These are phyloP conservation scores for Mycena polygramma DNA, from an alignment of 768 basidiomycete genomes.

Conservation along the genomic window DNA sequence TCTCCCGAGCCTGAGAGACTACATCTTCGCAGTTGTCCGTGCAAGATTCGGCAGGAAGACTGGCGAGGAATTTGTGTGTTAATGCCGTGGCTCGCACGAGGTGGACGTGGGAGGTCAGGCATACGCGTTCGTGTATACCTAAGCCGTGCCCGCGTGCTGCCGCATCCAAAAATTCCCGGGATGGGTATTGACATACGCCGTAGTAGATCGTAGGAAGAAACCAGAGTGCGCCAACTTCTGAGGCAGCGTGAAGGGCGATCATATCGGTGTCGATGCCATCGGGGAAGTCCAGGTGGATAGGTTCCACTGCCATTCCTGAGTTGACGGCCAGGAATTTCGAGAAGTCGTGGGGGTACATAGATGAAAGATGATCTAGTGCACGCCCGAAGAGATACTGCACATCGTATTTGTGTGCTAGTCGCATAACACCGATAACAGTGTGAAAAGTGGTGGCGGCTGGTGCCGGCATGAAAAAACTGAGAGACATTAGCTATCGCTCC, in stretches of 20 bases:
- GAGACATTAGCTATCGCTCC: neutral
- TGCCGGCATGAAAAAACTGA: slow-evolving; percentile 6
- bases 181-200: neutral
- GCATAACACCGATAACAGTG: neutral
- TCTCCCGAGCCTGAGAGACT: neutral
- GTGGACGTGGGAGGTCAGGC: neutral
- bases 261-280: neutral
- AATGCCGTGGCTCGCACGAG: neutral
- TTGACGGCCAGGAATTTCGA: neutral
- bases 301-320: too few species aligned
- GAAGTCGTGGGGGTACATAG: neutral
- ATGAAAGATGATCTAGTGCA: neutral
- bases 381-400: neutral
- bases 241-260: neutral
- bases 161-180: neutral
- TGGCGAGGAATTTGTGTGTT: neutral
- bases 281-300: too few species aligned
- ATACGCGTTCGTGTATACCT: neutral
- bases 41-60: neutral
- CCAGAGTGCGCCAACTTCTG: slow-evolving; percentile 4
- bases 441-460: neutral
- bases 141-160: neutral
- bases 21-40: neutral
- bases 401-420: neutral
- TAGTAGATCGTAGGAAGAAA: neutral